Base-by-base conservation (phyloP, 257 asterid species). In the Plantago elongata region DNA sequence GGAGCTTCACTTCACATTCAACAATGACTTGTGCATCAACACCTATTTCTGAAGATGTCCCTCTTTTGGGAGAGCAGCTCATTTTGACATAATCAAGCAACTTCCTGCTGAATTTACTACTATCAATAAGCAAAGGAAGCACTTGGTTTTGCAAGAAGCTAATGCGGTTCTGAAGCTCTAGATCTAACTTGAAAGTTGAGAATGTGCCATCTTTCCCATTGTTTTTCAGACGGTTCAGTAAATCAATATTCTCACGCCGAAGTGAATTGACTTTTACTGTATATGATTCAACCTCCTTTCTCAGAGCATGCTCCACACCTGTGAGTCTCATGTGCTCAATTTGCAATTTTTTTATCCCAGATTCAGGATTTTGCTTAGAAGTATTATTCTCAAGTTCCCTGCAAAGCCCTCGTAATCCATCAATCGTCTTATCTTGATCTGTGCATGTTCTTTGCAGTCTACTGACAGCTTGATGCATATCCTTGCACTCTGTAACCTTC, bases 401-500 rank as follows among this genome's bases (percentile, higher is more conserved):
- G 71, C 91, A 82, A 45, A 89, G 83, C 56, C 77, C 85, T 50
- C 86, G 82, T 37, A 94, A 68, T 58, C 97, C 97, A 63, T 84
- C 94, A 62, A 85, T 81, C n/a, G 99, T 82, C 80, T 82, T 87
- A 67, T 90, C 96, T 70, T 94, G 99, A 67, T 87, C 99, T 54
- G 67, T 81, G 60, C 96, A 85, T 37, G 90, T 82, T 76, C 92
- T 73, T 64, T 85, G 96, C 63, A 94, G 81, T 72, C 92, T 89
- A 58, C 84, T 74, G 64, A 90, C 76, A 38, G 92, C 72, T 57
- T 79, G 84, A 76, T 94, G 92, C 87, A 85, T 74, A 69, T 85
- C 99, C 81, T 82, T 90, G 78, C 95, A 83, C 76, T 94, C 99
- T 13, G 51, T 58, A 51, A 72, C 78, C 82, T 87, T 94, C 58